Conservation (phyloP, 352 stramenopile species). For the Thraustotheca clavata region DNA sequence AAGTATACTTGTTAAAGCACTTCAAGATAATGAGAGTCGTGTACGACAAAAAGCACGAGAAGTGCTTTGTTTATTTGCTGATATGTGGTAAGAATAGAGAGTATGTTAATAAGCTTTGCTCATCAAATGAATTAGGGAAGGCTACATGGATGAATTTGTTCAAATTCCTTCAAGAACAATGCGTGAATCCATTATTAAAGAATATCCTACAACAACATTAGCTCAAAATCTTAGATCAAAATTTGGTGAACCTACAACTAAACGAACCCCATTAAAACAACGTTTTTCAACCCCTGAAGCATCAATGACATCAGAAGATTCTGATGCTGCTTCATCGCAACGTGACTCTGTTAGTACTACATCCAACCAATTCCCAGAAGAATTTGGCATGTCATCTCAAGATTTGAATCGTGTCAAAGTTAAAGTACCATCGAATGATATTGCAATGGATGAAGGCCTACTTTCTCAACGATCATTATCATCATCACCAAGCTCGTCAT, state of each 20-base stretch:
- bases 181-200: background rate
- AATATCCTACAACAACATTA: background rate
- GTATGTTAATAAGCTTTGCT: background rate
- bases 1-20: background rate
- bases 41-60: background rate
- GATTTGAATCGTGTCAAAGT: too few relatives aligned
- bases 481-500: background rate
- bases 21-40: constrained; percentile 1
- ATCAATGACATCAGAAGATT: background rate
- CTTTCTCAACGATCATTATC: background rate
- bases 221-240: background rate
- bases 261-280: constrained; percentile 12
- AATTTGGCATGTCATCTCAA: too few relatives aligned
- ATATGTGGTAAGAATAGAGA: constrained; percentile 13
- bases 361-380: too few relatives aligned
- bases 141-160: constrained; percentile 13
- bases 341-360: too few relatives aligned
- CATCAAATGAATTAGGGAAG: constrained; percentile 9
- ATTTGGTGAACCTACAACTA: background rate
- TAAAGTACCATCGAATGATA: too few relatives aligned
- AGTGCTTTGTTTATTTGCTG: constrained; percentile 7
- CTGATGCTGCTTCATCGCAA: background rate
- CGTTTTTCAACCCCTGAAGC: background rate
- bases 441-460: background rate
- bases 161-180: background rate